Base-by-base conservation (phyloP, 2,329 filamentous ascomycete genomes). In the Paramyrothecium roridum region DNA sequence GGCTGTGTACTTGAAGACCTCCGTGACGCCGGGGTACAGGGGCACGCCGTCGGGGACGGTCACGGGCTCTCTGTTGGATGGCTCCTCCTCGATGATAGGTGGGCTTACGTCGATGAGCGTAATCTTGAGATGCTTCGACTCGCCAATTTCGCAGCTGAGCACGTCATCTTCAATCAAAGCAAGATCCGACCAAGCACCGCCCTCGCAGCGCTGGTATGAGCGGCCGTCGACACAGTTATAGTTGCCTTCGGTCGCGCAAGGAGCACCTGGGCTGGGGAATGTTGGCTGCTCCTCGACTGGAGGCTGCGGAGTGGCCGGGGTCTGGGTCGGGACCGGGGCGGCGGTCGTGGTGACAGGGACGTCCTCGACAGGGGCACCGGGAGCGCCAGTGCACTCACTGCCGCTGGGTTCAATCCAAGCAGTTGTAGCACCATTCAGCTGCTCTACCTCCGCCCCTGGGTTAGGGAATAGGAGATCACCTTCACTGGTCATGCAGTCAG, bases 391-490 rank as follows among this genome's bases (percentile, higher is more conserved):
- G 46, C 46, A 48, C 55, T 56, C 1, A 57, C 59, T 1, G 60
- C 59, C 7, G 37, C 43, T 6, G 47, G 52, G 34, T 54, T 58
- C n/a, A 13, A 17, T 17, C 37, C 37, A 43, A 6, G 37, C 37
- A 6, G 13, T 19, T 6, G 37, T 43, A 43, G 37, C 37, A 13
- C 37, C 37, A 4, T 50, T 50, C 12, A 55, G 37, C 37, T 43
- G 37, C 37, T 43, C 37, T 13, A 83, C 75, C 53, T 79, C 75
- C 2, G 75, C 70, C 13, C 87, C 88, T 2, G 87, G 83, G 46
- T 83, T 67, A 20, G 87, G 87, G 71, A 86, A 90, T 53, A 77
- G 67, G 20, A 87, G 79, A 56, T 87, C 82, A 50, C 77, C 69
- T 21, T 84, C 81, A 1, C 70, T 70, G 13, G 83, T 87, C 23